Evolutionary conservation across 2,329 filamentous ascomycete species (phyloP).

Genomic region (Coccinonectria pachysandricola): DNA sequence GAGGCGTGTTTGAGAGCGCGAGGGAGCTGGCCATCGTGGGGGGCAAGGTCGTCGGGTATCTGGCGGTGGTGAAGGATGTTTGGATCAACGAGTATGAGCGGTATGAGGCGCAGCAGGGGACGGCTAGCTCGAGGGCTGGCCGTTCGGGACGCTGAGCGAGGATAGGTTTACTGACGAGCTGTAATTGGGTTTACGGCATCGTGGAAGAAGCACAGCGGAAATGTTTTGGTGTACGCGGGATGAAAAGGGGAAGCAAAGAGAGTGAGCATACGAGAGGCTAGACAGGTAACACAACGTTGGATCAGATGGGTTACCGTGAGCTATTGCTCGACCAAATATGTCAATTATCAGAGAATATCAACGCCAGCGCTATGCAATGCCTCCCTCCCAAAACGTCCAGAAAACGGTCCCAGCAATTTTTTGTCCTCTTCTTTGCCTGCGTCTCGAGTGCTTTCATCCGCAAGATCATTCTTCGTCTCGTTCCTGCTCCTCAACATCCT

Average conservation of each 20-base stretch:
- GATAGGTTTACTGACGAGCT: no score
- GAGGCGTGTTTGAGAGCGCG: conserved; percentile 55
- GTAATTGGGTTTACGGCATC: no score
- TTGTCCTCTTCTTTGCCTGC: no score
- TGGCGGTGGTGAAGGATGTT: conserved; percentile 38
- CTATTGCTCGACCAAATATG: conserved; percentile 11
- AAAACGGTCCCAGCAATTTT: no score
- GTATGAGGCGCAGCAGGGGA: conserved; percentile 39
- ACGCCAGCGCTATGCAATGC: conserved; percentile 23
- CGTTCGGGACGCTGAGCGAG: conserved; percentile 11
- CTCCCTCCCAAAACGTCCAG: no score
- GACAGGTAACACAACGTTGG: no score
- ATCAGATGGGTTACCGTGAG: no score
- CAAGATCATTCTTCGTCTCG: conserved; percentile 8
- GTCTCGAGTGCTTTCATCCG: no score
- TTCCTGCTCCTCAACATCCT: conserved; percentile 31
- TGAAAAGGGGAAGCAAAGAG: no score
- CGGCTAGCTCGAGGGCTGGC: conserved; percentile 10
- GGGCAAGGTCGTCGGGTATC: conserved; percentile 35
- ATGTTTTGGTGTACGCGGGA: no score
- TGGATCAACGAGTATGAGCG: conserved; percentile 48
- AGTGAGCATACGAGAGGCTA: no score
- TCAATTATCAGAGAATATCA: conserved; percentile 11
- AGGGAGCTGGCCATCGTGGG: conserved; percentile 43
- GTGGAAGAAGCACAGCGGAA: no score